Conservation (phyloP, 768 basidiomycete genomes). For the Gymnopilus dilepis region DNA sequence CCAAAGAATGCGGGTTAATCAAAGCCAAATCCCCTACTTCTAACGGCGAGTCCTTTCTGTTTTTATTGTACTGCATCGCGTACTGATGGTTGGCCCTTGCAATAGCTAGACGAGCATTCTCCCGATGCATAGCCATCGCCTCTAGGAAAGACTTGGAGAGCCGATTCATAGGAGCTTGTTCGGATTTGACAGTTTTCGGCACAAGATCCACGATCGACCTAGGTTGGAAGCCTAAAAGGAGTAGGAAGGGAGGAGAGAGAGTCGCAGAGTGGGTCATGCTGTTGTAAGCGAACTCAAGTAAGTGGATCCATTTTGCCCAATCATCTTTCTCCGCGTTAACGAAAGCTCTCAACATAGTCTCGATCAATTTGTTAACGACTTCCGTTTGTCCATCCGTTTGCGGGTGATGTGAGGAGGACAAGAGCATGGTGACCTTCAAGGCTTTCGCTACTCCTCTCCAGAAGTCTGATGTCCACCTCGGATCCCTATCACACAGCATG, state of each 20-base stretch:
- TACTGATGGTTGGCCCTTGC: constrained; percentile 1
- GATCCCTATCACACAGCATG: neutral
- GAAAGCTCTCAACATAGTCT: constrained; percentile 23
- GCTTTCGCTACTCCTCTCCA: constrained; percentile 2
- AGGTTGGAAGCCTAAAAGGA: neutral
- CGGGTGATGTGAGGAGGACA: no score
- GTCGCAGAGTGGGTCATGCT: constrained; percentile 9
- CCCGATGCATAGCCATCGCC: constrained; percentile 5
- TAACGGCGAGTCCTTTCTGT: neutral
- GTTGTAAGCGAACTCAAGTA: constrained; percentile 28
- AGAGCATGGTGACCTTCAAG: no score
- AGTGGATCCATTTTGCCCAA: constrained; percentile 18
- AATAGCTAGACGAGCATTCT: constrained; percentile 3
- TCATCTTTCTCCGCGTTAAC: constrained; percentile 20
- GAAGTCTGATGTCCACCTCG: neutral
- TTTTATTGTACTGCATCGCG: neutral
- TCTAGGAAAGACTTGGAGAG: neutral
- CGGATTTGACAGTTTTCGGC: no score
- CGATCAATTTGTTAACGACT: constrained; percentile 26
- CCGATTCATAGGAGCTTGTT: no score
- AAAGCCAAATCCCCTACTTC: constrained; percentile 5
- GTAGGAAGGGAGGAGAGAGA: constrained; percentile 15
- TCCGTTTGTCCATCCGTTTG: constrained; percentile 29
- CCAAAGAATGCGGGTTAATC: no score
- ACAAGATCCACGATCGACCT: neutral